phyloP scores from a whole-genome alignment of 2,329 filamentous ascomycete genomes.

The Didymella pomorum region DNA sequence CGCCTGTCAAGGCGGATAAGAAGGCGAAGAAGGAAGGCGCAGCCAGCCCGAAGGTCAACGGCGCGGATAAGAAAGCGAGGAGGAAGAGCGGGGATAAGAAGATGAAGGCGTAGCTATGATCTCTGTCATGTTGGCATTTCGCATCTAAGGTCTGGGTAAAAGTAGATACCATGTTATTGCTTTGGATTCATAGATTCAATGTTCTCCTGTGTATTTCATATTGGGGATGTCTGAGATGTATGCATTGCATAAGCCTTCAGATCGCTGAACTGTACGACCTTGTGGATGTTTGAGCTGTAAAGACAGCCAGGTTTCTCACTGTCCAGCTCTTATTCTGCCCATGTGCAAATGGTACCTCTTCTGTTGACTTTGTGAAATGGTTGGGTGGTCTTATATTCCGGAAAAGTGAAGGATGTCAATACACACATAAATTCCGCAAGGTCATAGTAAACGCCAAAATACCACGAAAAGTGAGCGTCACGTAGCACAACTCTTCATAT shows the following conservation, averaged over 20 bases:
- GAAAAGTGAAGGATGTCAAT: background rate
- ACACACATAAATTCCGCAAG: background rate
- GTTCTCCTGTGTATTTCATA: too few species aligned
- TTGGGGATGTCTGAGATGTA: too few species aligned
- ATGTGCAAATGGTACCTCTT: background rate
- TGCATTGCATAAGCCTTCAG: too few species aligned
- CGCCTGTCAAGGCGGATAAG: slow-evolving; percentile 2
- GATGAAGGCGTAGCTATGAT: slow-evolving; percentile 25
- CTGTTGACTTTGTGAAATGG: background rate
- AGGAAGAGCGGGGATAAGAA: slow-evolving; percentile 36
- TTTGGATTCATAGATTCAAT: too few species aligned
- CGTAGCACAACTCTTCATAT: background rate
- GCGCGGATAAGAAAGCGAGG: slow-evolving; percentile 22
- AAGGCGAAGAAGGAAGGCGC: slow-evolving; percentile 18
- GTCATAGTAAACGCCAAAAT: background rate
- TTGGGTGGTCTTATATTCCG: background rate
- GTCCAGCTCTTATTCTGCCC: too few species aligned
- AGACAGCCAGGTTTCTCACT: too few species aligned
- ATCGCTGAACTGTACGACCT: too few species aligned
- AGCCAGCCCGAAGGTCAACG: slow-evolving; percentile 9
- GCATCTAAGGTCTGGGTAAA: background rate
- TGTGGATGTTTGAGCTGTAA: too few species aligned
- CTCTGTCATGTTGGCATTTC: background rate
- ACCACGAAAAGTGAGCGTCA: background rate
- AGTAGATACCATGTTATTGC: background rate